phyloP scores from a whole-genome alignment of 345 rosid genomes.

The Citrus mangshanensis region DNA sequence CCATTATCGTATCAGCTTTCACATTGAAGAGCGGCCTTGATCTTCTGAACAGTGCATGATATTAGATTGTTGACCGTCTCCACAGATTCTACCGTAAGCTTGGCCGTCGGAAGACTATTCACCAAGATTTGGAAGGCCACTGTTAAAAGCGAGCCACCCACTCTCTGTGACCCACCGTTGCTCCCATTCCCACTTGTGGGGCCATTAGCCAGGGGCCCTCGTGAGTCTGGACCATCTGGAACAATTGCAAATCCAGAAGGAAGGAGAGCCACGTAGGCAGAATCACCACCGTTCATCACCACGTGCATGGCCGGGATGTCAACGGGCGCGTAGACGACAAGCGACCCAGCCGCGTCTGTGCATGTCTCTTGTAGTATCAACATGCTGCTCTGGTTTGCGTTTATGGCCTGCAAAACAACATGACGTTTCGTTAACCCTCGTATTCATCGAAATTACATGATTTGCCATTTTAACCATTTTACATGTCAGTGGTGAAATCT shows the following conservation, averaged over 20 bases:
- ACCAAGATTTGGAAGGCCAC: constrained; percentile 96
- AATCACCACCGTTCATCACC: constrained; percentile 97
- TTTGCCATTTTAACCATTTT: constrained; percentile 17
- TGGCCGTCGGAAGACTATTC: constrained; percentile 89
- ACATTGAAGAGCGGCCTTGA: constrained; percentile 81
- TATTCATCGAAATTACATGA: constrained; percentile 1
- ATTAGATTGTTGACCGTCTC: constrained; percentile 93
- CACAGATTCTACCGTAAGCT: constrained; percentile 93
- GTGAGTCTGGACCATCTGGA: constrained; percentile 57
- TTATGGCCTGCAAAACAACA: constrained; percentile 57
- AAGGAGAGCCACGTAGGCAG: constrained; percentile 85
- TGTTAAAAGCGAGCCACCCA: constrained; percentile 83
- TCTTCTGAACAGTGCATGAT: constrained; percentile 90
- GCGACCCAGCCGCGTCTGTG: constrained; percentile 90
- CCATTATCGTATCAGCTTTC: constrained; percentile 37
- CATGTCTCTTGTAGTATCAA: constrained; percentile 92
- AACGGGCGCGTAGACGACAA: constrained; percentile 97
- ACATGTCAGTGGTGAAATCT: background rate
- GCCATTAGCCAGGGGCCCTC: constrained; percentile 22
- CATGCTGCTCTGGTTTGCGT: constrained; percentile 91
- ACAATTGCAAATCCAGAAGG: constrained; percentile 92
- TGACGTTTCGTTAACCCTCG: background rate
- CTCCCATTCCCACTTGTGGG: constrained; percentile 17
- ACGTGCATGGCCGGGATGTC: constrained; percentile 95
- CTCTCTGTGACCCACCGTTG: constrained; percentile 29